A percentile compares a stretch with the other conserved stretches of the same genome.
These are phyloP conservation scores for Cenchrus fungigraminus DNA, from an alignment of 176 grass and related monocot genomes.

Conservation along the genomic window DNA sequence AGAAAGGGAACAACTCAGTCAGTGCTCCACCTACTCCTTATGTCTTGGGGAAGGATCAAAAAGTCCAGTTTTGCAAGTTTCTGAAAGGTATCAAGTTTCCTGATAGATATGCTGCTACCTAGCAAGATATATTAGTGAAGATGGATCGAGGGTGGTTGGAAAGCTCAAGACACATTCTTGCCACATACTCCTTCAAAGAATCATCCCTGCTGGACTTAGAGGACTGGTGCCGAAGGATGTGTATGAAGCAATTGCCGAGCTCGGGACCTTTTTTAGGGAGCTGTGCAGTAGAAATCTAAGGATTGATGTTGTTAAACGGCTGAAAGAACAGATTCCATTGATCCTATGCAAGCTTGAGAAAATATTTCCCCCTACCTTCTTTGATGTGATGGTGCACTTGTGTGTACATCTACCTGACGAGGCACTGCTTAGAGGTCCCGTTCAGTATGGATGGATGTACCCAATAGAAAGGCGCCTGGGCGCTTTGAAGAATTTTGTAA, in stretches of 20 bases:
- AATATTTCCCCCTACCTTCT: conserved; percentile 19
- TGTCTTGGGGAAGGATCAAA: background rate
- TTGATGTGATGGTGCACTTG: background rate
- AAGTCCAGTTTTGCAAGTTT: background rate
- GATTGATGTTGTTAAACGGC: background rate
- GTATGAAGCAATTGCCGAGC: background rate
- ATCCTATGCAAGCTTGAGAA: conserved; percentile 32
- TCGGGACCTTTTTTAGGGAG: background rate
- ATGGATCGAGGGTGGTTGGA: background rate
- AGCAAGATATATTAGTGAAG: too few relatives aligned
- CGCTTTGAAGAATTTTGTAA: too few relatives aligned
- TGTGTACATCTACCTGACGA: background rate
- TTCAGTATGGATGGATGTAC: too few relatives aligned
- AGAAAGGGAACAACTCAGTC: too few relatives aligned
- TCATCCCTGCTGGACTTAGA: background rate
- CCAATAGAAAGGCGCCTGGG: too few relatives aligned
- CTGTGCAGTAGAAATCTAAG: background rate
- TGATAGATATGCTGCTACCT: too few relatives aligned
- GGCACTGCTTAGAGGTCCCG: too few relatives aligned
- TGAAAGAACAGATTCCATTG: background rate
- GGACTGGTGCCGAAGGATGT: background rate
- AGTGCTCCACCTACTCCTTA: too few relatives aligned
- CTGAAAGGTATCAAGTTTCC: background rate
- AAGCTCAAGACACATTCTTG: background rate
- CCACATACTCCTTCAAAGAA: background rate